These are phyloP conservation scores for Phytomonas serpens DNA, from an alignment of 208 protist species.

Conservation along the genomic window DNA sequence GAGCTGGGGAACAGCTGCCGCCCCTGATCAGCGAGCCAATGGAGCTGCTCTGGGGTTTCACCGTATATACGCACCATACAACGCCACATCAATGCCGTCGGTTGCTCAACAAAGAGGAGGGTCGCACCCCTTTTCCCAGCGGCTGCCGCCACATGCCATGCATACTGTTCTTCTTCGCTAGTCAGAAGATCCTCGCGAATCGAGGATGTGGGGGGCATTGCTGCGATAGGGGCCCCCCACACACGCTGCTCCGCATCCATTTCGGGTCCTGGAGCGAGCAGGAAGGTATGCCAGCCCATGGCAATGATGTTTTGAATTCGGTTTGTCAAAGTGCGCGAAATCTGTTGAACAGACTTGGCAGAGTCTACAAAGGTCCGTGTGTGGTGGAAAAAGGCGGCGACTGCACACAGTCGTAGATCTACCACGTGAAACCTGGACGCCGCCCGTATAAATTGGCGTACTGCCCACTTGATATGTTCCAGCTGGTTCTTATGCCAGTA, in stretches of 20 bases:
- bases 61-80: slow-evolving; percentile 40
- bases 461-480: slow-evolving; percentile 26
- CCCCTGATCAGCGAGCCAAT: slow-evolving; percentile 60
- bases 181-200: slow-evolving; percentile 11
- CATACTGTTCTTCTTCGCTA: slow-evolving; percentile 14
- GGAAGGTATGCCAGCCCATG: slow-evolving; percentile 14
- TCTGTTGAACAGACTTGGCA: slow-evolving; percentile 15
- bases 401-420: slow-evolving; percentile 20
- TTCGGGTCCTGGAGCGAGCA: background rate
- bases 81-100: slow-evolving; percentile 47
- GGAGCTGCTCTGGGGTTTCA: slow-evolving; percentile 21
- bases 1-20: slow-evolving; percentile 47
- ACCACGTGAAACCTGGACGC: slow-evolving; percentile 1
- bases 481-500: slow-evolving; percentile 69
- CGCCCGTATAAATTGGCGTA: slow-evolving; percentile 9
- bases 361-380: slow-evolving; percentile 10
- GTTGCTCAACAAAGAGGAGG: slow-evolving; percentile 26
- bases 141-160: slow-evolving; percentile 14
- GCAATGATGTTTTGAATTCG: slow-evolving; percentile 19
- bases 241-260: background rate
- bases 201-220: background rate
- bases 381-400: slow-evolving; percentile 12
- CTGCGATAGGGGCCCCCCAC: slow-evolving; percentile 4
- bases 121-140: slow-evolving; percentile 6
- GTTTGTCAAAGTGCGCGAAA: slow-evolving; percentile 18